Evolutionary conservation across 1,139 yeast species (phyloP), one percentile per base, ranked within the genome.

Genomic region (Pichia sp.): DNA sequence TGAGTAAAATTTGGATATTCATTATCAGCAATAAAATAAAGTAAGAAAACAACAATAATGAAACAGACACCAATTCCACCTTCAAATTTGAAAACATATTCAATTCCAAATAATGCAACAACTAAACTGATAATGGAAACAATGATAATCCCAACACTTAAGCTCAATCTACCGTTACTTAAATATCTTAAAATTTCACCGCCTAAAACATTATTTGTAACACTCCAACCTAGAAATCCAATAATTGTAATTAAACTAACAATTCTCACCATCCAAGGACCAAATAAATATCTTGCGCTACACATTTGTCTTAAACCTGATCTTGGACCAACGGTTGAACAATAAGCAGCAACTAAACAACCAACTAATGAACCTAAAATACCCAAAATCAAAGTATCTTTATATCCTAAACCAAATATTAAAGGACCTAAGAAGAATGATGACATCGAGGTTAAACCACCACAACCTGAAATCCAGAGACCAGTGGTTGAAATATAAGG

Each of bases 261-360:
- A 52, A 86, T 70, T 64, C 85, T 84, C 42, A 88, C 90, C 57
- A 83, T 79, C 84, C 86, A 86, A 81, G 90, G 84, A 1, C 96
- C 96, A 66, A 87, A 87, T 47, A 87, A 71, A 62, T 78, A 87
- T 55, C 95, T 74, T 0, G 91, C 85, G 25, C 88, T 77, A 10
- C 87, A 91, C 90, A 88, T 86, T 66, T 87, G 95, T 60, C 96
- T 74, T 57, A 91, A 79, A 0, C 96, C 96, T 0, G 95, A 85
- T 54, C 87, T 75, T 1, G 96, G 95, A 1, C 96, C 96, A 90
- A 87, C 82, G 13, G 81, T 76, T 5, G 95, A 76, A 63, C 91
- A 87, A 64, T 86, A 87, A 0, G 90, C 93, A 2, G 96, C 95
- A 27, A 87, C 72, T 14, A 77, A 68, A 62, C 93, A 83, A 0